phyloP scores from a whole-genome alignment of 768 basidiomycete species.

The Xanthoconium purpureum region DNA sequence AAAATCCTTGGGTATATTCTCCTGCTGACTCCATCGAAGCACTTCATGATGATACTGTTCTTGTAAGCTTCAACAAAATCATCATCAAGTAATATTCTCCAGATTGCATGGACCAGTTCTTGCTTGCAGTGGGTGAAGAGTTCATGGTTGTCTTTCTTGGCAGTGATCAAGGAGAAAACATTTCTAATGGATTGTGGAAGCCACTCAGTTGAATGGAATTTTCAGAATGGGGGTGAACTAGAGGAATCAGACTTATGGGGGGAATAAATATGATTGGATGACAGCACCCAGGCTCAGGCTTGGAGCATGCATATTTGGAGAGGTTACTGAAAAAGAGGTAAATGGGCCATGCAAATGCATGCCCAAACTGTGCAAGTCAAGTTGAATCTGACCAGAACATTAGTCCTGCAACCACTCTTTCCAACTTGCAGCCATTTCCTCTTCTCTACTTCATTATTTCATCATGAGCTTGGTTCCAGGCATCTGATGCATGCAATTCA shows the following conservation, averaged over 20 bases:
- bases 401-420: not conserved
- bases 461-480: slow-evolving; percentile 19
- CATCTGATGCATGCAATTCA: slow-evolving; percentile 23
- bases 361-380: not conserved
- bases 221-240: not conserved
- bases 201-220: not conserved
- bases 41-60: too few species aligned
- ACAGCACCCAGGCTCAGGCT: not conserved
- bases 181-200: not conserved
- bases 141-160: not conserved
- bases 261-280: not conserved
- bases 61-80: too few species aligned
- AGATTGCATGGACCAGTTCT: too few species aligned
- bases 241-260: not conserved
- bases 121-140: not conserved
- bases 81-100: too few species aligned
- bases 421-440: too few species aligned
- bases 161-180: not conserved
- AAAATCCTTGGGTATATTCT: too few species aligned
- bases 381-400: not conserved
- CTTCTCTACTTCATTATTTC: not conserved
- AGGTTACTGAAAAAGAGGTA: not conserved
- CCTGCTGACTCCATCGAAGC: too few species aligned
- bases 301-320: not conserved
- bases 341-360: not conserved